Evolutionary conservation across 2,329 filamentous ascomycete genomes (phyloP), one percentile per base, ranked within the genome.

Genomic region (Arthrobotrys entomopaga): DNA sequence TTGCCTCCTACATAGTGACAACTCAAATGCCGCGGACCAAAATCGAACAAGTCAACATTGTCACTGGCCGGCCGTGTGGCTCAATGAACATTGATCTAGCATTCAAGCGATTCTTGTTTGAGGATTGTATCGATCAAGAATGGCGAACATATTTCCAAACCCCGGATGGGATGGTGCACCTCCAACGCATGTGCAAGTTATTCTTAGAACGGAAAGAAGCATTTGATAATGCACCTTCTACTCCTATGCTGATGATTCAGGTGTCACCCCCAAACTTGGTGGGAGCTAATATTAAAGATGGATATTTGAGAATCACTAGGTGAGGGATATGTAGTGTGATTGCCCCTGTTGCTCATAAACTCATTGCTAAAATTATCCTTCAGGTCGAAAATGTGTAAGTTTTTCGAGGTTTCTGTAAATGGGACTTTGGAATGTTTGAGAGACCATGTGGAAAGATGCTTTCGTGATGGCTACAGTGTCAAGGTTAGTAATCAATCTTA

Each of bases 11-110:
- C 20, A 54, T 60, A 19, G 67, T 72, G 5, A 65, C 48, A 2
- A 15, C 42, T 2, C 67, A 60, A 10, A 34, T 42, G n/a, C 67
- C 67, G 2, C 22, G 20, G 20, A 58, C 48, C 1, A 59, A 48
- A 54, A 49, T 72, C 22, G 67, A 72, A n/a, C 67, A 72, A n/a
- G 46, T 72, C 10, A 72, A 72, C 13, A 65, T 72, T 24, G 67
- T 72, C 0, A 65, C 67, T 1, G 67, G 67, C 8, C 46, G 67
- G 3, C 60, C 67, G 15, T 72, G 67, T 26, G 67, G 67, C 40
- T 72, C 60, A 4, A 72, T 65, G 54, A 72, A 60, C n/a, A 65
- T 72, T 2, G 67, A 72, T 19, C 19, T 59, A 13, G 67, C 67
- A 29, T 72, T 72, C 24, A 72, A 72, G 20, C 15, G 54, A 22